phyloP scores from a whole-genome alignment of 2,329 filamentous ascomycete species.

The Cladosporium sphaerospermum region DNA sequence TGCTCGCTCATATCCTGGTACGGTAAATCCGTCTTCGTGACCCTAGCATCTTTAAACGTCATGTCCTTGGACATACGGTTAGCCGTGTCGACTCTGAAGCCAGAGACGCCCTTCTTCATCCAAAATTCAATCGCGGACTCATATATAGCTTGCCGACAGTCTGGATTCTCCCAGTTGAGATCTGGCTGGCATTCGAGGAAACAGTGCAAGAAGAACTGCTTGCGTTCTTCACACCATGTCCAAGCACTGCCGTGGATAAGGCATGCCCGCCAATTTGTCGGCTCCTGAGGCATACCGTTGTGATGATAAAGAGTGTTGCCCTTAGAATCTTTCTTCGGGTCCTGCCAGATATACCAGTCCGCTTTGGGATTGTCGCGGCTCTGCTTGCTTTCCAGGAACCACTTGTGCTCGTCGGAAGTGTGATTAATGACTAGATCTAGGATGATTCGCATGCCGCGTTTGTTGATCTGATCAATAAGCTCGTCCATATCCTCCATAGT shows the following conservation, averaged over 20 bases:
- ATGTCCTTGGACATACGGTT: slow-evolving; percentile 25
- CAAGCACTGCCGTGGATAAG: slow-evolving; percentile 48
- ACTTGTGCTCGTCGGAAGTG: slow-evolving; percentile 44
- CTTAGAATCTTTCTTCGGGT: slow-evolving; percentile 46
- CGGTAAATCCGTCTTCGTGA: slow-evolving; percentile 13
- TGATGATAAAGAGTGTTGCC: slow-evolving; percentile 54
- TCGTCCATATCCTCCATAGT: slow-evolving; percentile 41
- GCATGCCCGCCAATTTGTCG: slow-evolving; percentile 61
- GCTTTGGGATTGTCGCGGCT: slow-evolving; percentile 48
- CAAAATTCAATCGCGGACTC: slow-evolving; percentile 56
- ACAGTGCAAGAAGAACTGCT: slow-evolving; percentile 71
- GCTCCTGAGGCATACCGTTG: slow-evolving; percentile 25
- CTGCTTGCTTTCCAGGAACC: slow-evolving; percentile 52
- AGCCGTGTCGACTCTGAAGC: slow-evolving; percentile 32
- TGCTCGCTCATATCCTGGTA: slow-evolving; percentile 11
- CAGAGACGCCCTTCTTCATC: slow-evolving; percentile 61
- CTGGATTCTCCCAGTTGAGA: slow-evolving; percentile 73
- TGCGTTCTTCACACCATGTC: slow-evolving; percentile 65
- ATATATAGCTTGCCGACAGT: slow-evolving; percentile 63
- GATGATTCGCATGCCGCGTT: slow-evolving; percentile 43
- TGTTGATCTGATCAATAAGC: slow-evolving; percentile 38
- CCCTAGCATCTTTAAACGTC: slow-evolving; percentile 19
- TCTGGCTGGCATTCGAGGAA: slow-evolving; percentile 74
- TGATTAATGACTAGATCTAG: slow-evolving; percentile 24
- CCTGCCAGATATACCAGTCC: slow-evolving; percentile 64